These are phyloP conservation scores for Trichoderma arundinaceum DNA, from an alignment of 2,329 filamentous ascomycete genomes.

Conservation along the genomic window DNA sequence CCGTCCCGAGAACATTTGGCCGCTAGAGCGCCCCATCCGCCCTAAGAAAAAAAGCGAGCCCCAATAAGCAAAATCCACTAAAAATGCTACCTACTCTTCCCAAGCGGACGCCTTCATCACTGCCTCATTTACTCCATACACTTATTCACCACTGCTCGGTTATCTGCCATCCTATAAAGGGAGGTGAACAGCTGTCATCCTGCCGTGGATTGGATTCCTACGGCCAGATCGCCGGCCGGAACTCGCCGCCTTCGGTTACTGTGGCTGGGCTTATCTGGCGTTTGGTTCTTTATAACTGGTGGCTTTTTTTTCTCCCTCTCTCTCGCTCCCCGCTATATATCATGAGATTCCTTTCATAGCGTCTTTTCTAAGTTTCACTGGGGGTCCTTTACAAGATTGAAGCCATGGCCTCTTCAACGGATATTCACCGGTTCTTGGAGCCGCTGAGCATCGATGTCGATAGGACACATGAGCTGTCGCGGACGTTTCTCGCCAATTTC, in stretches of 20 bases:
- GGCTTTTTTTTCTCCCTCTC: not conserved
- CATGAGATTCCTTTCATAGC: constrained; percentile 26
- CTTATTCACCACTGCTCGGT: not conserved
- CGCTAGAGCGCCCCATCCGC: constrained; percentile 4
- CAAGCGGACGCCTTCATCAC: not conserved
- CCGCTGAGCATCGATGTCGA: constrained; percentile 57
- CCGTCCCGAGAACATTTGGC: not conserved
- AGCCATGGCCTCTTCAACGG: constrained; percentile 37
- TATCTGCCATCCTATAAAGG: constrained; percentile 2
- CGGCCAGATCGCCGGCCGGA: not conserved
- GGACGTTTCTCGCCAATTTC: constrained; percentile 55
- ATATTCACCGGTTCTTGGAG: constrained; percentile 53
- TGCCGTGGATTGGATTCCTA: not conserved
- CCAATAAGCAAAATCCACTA: constrained; percentile 19
- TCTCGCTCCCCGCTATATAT: not conserved
- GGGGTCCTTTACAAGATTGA: not conserved
- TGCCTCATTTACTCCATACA: not conserved
- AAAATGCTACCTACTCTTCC: not conserved
- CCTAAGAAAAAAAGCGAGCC: not conserved
- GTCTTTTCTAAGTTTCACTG: not conserved
- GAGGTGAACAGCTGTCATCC: constrained; percentile 6
- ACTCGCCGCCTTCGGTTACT: not conserved
- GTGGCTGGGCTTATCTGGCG: not conserved
- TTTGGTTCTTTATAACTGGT: not conserved
- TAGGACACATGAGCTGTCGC: constrained; percentile 54